Percentiles rank a stretch among this genome's conserved stretches.
phyloP scores from a whole-genome alignment of 31 red algal species.

The Endocladia muricata region DNA sequence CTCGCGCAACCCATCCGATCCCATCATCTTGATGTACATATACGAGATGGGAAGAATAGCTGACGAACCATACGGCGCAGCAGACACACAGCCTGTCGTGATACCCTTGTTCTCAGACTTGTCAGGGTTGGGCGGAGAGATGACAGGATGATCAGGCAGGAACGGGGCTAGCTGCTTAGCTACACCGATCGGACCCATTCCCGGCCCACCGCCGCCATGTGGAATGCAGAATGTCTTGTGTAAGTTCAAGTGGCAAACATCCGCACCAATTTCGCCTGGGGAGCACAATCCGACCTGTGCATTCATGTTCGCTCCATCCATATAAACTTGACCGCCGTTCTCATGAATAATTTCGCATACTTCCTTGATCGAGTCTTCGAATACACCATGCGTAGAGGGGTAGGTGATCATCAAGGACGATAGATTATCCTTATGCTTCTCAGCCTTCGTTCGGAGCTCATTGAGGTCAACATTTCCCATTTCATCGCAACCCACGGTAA shows the following conservation, averaged over 20 bases:
- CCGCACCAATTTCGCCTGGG: constrained; percentile 97
- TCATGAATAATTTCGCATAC: constrained; percentile 93
- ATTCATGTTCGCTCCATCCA: constrained; percentile 99
- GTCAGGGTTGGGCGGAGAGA: constrained; percentile 57
- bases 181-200: constrained; percentile 99
- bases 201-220: constrained; percentile 99
- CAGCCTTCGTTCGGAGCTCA: constrained; percentile 88
- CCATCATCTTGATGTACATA: constrained; percentile 99
- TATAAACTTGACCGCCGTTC: constrained; percentile 98
- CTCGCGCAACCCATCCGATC: constrained; percentile 82
- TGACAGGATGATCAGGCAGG: constrained; percentile 94
- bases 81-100: constrained; percentile 67
- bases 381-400: constrained; percentile 99
- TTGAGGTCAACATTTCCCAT: constrained; percentile 91
- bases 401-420: constrained; percentile 98
- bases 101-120: constrained; percentile 50
- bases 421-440: constrained; percentile 86
- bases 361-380: constrained; percentile 96
- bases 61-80: constrained; percentile 94
- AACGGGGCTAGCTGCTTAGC: constrained; percentile 95
- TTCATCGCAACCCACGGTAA: constrained; percentile 87
- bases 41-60: constrained; percentile 95
- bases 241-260: constrained; percentile 99
- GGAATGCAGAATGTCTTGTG: constrained; percentile 99
- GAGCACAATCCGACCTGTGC: constrained; percentile 98